phyloP scores from a whole-genome alignment of 176 grass and related monocot species.

The Zea mays region Zm-B73-REFERENCE-NAM-5.0 NC_050101.1:92927501-92928000 shows the following conservation, averaged over 20 bases:
- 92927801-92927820: slow-evolving; percentile 94
- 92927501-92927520: slow-evolving; percentile 76
- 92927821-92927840: slow-evolving; percentile 84
- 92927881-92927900: slow-evolving; percentile 81
- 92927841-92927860: slow-evolving; percentile 90
- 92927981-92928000: not conserved
- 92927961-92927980: not conserved
- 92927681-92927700: not conserved
- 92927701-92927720: not conserved
- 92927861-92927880: slow-evolving; percentile 95
- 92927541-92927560: slow-evolving; percentile 94
- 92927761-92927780: slow-evolving; percentile 84
- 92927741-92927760: slow-evolving; percentile 89
- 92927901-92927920: slow-evolving; percentile 57
- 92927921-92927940: slow-evolving; percentile 61
- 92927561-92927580: slow-evolving; percentile 94
- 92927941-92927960: not conserved
- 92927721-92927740: slow-evolving; percentile 32
- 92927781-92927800: slow-evolving; percentile 92
- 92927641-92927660: slow-evolving; percentile 92
- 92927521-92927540: slow-evolving; percentile 82
- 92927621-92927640: slow-evolving; percentile 99
- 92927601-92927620: slow-evolving; percentile 99
- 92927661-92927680: slow-evolving; percentile 41
- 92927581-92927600: slow-evolving; percentile 81